Evolutionary conservation across 345 rosid species (phyloP).

Genomic region (Heritiera fomes): DNA sequence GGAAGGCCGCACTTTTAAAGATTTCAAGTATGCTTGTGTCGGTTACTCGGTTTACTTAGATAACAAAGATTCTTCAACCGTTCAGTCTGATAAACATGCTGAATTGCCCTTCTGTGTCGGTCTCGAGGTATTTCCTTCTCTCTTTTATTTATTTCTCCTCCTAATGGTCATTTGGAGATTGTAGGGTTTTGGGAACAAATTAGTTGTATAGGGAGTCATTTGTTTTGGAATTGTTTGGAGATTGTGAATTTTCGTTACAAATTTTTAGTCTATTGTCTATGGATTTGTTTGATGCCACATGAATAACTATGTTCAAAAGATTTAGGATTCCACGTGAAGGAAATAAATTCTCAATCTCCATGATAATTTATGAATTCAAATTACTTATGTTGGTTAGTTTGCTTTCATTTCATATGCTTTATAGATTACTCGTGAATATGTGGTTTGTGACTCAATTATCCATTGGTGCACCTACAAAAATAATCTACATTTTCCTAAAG

Average conservation of each 20-base stretch:
- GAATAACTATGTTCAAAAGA: not conserved
- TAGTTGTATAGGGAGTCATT: not conserved
- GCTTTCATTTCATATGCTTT: not conserved
- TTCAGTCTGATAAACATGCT: slow-evolving; percentile 27
- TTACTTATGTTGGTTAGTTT: not conserved
- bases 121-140: slow-evolving; percentile 41
- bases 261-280: not conserved
- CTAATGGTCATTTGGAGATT: not conserved
- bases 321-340: not conserved
- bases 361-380: not conserved
- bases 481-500: not conserved
- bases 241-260: not conserved
- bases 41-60: slow-evolving; percentile 47
- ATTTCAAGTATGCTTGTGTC: slow-evolving; percentile 43
- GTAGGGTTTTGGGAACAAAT: not conserved
- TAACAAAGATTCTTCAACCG: slow-evolving; percentile 31
- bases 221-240: not conserved
- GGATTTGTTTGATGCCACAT: not conserved
- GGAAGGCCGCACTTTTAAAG: slow-evolving; percentile 37
- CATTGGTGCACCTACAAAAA: not conserved
- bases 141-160: not conserved
- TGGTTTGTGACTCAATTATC: not conserved
- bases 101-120: slow-evolving; percentile 48
- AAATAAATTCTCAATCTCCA: not conserved
- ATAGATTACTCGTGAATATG: not conserved